Evolutionary conservation across 495 filamentous ascomycete genomes (phyloP), one percentile per base, ranked within the genome.

Genomic region (Tricharina praecox): DNA sequence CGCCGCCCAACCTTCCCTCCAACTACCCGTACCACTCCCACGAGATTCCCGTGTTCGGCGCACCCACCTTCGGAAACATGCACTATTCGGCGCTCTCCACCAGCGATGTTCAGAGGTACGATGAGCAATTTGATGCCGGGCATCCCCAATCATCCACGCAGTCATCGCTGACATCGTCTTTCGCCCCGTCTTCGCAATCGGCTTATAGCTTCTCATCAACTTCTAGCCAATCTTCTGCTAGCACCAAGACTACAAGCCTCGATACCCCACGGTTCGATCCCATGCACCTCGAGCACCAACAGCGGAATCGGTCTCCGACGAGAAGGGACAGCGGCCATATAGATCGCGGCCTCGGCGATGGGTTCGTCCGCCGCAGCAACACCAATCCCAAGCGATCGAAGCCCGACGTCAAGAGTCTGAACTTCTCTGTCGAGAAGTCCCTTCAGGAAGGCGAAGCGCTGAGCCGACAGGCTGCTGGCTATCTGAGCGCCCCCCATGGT

Each of bases 181-280:
- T 48, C 11, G 37, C 47, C 16, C 47, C 38, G 2, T 50, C 47
- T 33, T 50, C 47, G 4, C 47, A 59, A 37, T 59, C 56, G 1
- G 59, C 56, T 16, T 52, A 59, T 28, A 58, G 55, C 42, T 55
- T 54, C 32, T 59, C 56, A 8, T 59, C 56, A 3, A 55, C 55
- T 10, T 59, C 56, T 9, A 59, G 55, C 15, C 56, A 59, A 23
- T 45, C 56, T 11, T 59, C 56, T 5, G 23, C 49, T 3, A 59
- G 55, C 25, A 59, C 55, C 28, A 49, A 52, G 11, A 53, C 55
- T 45, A 59, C 56, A 7, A 59, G 56, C 41, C 46, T 59, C 28
- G 55, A 59, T 16, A 54, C 55, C 11, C 55, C 56, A 2, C 55
- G 55, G 20, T 54, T 59, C 44, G 56, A 59, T 21, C 24, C 56